These are phyloP conservation scores for Exserohilum turcica DNA, from an alignment of 2,329 filamentous ascomycete genomes.

Conservation along the genomic window DNA sequence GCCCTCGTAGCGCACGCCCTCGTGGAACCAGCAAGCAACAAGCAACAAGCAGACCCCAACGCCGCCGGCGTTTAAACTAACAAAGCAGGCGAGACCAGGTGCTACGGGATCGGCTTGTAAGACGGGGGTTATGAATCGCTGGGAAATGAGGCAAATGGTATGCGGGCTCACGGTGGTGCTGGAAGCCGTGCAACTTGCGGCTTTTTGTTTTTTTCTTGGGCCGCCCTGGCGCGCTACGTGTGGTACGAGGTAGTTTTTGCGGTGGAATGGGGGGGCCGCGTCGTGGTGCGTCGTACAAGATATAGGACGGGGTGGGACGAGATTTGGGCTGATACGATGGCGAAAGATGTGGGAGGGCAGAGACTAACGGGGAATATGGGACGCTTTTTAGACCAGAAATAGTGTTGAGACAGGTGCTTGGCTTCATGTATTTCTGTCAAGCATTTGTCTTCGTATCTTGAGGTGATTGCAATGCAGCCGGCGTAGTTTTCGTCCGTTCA, in stretches of 20 bases:
- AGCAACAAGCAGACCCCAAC: not conserved
- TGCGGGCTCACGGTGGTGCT: not conserved
- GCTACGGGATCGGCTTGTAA: slow-evolving; percentile 4
- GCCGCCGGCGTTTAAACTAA: not conserved
- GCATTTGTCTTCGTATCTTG: too few relatives aligned
- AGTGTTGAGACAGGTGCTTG: too few relatives aligned
- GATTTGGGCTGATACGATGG: not conserved
- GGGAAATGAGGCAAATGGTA: not conserved
- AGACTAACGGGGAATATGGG: not conserved
- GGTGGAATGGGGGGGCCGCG: not conserved
- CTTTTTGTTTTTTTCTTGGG: not conserved
- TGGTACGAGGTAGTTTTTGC: not conserved
- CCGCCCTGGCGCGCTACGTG: not conserved
- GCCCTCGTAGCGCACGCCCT: not conserved
- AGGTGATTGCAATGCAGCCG: too few relatives aligned
- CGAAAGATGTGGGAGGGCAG: not conserved
- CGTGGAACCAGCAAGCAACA: not conserved
- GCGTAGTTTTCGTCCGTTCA: too few relatives aligned
- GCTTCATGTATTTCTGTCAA: too few relatives aligned
- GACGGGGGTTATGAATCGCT: not conserved
- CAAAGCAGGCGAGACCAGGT: not conserved
- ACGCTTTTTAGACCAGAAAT: not conserved
- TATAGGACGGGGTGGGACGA: not conserved
- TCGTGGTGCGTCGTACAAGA: not conserved
- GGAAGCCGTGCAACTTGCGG: slow-evolving; percentile 10